phyloP scores from a whole-genome alignment of 257 asterid species.

The Leptodermis oblonga region DNA sequence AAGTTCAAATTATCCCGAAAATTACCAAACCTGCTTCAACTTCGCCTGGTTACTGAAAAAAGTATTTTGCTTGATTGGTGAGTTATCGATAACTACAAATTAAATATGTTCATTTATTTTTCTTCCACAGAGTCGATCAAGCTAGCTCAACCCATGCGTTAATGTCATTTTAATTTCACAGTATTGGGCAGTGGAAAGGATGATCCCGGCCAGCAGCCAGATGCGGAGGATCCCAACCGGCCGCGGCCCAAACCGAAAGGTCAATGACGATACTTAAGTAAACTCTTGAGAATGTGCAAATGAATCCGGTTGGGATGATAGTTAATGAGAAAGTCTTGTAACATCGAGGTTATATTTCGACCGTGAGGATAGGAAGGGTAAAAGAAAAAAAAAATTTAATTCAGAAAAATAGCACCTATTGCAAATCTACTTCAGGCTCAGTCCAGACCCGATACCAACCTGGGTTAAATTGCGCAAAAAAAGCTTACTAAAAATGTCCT shows the following conservation, averaged over 20 bases:
- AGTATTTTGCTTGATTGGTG: neutral
- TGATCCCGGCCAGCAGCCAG: neutral
- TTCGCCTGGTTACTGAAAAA: neutral
- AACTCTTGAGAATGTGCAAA: too few species aligned
- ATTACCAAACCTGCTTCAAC: slow-evolving; percentile 6
- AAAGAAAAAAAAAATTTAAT: too few species aligned
- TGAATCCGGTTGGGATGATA: too few species aligned
- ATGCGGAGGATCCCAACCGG: neutral
- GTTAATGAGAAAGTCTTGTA: too few species aligned
- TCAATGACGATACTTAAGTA: neutral
- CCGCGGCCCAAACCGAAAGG: neutral
- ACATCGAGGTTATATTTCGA: too few species aligned
- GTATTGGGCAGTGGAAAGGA: slow-evolving; percentile 5
- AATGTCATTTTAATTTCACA: neutral
- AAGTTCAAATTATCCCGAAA: neutral
- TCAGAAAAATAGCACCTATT: too few species aligned
- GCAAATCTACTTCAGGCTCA: too few species aligned
- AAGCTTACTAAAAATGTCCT: too few species aligned
- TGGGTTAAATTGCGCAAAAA: too few species aligned
- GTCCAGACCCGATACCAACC: too few species aligned
- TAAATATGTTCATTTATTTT: neutral
- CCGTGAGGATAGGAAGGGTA: too few species aligned
- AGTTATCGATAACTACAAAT: neutral
- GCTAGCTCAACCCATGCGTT: neutral
- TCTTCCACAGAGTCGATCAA: neutral